Evolutionary conservation across 1,284 basidiomycete species (phyloP).

Genomic region (Tilletia caries): DNA sequence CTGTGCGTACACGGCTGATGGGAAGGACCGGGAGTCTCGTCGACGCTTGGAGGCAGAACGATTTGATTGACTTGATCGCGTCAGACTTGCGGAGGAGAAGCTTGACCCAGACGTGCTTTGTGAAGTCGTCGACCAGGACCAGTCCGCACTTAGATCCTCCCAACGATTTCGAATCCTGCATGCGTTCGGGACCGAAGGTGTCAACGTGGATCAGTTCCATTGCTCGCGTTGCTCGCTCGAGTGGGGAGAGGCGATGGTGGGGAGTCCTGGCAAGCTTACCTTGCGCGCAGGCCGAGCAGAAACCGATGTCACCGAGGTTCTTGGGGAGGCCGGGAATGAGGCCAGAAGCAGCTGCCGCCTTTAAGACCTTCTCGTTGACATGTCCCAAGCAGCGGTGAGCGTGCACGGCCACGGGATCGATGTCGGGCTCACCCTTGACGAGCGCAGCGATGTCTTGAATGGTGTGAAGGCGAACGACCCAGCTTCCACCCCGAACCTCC

Average conservation of each 20-base stretch:
- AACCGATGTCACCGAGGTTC: not conserved
- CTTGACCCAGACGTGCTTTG: not conserved
- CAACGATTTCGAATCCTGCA: not conserved
- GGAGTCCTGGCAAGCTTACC: not conserved
- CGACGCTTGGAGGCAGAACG: not conserved
- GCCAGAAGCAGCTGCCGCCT: not conserved
- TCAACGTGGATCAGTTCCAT: conserved; percentile 9
- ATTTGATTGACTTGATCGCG: not conserved
- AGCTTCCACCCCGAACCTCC: not conserved
- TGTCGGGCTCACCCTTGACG: not conserved
- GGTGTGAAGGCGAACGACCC: not conserved
- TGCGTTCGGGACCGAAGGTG: not conserved
- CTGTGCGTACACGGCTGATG: conserved; percentile 2
- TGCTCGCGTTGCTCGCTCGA: not conserved
- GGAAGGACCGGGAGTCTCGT: not conserved
- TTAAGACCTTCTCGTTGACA: not conserved
- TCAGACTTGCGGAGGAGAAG: not conserved
- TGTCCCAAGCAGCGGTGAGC: not conserved
- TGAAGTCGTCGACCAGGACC: not conserved
- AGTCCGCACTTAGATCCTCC: not conserved
- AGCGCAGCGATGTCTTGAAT: not conserved
- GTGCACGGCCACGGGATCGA: not conserved
- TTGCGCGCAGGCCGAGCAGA: conserved; percentile 1
- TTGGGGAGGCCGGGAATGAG: not conserved
- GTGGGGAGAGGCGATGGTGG: not conserved